A percentile compares a stretch with the other conserved stretches of the same genome.
Conservation (phyloP, 2,329 filamentous ascomycete species). For the Aspergillus viridinutans region DNA sequence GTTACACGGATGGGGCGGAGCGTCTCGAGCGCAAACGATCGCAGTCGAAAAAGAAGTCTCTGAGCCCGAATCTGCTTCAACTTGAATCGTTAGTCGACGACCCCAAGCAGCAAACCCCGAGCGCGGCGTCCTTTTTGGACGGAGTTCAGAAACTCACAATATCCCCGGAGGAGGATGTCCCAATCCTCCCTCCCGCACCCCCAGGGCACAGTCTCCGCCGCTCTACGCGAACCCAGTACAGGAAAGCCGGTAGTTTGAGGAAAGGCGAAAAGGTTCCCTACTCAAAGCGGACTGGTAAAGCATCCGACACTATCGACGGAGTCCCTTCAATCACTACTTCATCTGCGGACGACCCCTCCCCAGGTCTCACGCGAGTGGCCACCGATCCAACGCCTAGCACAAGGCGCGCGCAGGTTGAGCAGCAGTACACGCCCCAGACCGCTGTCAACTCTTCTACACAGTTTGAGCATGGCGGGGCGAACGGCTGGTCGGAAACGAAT, state of each 20-base stretch:
- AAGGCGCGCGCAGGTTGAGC: slow-evolving; percentile 44
- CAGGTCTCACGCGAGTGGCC: slow-evolving; percentile 31
- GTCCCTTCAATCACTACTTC: slow-evolving; percentile 34
- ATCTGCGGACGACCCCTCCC: slow-evolving; percentile 31
- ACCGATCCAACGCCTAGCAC: slow-evolving; percentile 33
- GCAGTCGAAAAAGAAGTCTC: slow-evolving; percentile 48
- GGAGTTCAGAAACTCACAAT: slow-evolving; percentile 43
- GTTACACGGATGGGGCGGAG: slow-evolving; percentile 81
- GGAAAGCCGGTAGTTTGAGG: slow-evolving; percentile 73
- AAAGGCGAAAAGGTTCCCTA: slow-evolving; percentile 72
- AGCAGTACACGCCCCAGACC: slow-evolving; percentile 27
- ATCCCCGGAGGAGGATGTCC: slow-evolving; percentile 64
- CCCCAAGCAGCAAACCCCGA: slow-evolving; percentile 65
- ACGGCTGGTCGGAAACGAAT: slow-evolving; percentile 24
- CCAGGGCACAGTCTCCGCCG: slow-evolving; percentile 76
- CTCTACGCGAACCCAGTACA: slow-evolving; percentile 87
- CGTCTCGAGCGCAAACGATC: slow-evolving; percentile 71
- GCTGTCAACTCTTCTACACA: slow-evolving; percentile 27
- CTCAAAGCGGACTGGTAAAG: slow-evolving; percentile 65
- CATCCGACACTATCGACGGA: slow-evolving; percentile 59
- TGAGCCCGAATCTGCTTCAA: slow-evolving; percentile 62
- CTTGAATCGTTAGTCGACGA: slow-evolving; percentile 81
- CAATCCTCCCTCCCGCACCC: slow-evolving; percentile 72
- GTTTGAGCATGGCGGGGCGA: slow-evolving; percentile 11
- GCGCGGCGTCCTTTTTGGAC: slow-evolving; percentile 53